phyloP scores from a whole-genome alignment of 2,329 filamentous ascomycete genomes.

The Tolypocladium nubicola region DNA sequence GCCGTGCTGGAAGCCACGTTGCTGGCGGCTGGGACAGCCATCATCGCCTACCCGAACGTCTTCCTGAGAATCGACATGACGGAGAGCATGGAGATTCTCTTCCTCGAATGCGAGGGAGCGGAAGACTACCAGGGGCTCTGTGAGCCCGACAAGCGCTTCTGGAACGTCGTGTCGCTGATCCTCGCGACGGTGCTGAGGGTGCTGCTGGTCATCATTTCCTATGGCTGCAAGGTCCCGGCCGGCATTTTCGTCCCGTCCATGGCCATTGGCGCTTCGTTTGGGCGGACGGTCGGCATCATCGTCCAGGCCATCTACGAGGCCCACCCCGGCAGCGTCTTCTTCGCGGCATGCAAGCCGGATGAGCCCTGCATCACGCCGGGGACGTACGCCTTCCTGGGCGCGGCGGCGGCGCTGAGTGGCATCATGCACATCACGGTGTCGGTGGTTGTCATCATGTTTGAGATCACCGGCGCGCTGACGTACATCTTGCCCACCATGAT shows the following conservation, averaged over 20 bases:
- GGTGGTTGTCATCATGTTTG: conserved; percentile 98
- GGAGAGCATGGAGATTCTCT: conserved; percentile 97
- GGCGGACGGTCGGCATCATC: conserved; percentile 85
- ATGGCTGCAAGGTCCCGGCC: conserved; percentile 94
- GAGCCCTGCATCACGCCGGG: conserved; percentile 94
- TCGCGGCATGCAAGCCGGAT: conserved; percentile 79
- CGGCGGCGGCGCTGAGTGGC: conserved; percentile 80
- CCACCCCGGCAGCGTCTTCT: conserved; percentile 74
- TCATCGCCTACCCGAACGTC: conserved; percentile 94
- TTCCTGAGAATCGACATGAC: conserved; percentile 98
- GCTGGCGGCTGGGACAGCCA: conserved; percentile 70
- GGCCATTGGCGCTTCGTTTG: conserved; percentile 92
- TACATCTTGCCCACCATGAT: conserved; percentile 99
- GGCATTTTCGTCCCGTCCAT: conserved; percentile 98
- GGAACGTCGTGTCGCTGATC: conserved; percentile 67
- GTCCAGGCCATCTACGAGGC: conserved; percentile 83
- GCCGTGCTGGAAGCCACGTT: conserved; percentile 79
- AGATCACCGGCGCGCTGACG: conserved; percentile 90
- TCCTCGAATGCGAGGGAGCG: conserved; percentile 80
- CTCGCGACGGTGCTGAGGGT: conserved; percentile 73
- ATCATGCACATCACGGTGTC: conserved; percentile 98
- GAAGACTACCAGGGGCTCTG: conserved; percentile 88
- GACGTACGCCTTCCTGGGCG: conserved; percentile 92
- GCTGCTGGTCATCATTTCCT: conserved; percentile 86
- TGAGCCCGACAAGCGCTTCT: conserved; percentile 63